Evolutionary conservation across 2,329 filamentous ascomycete species (phyloP).

Genomic region (Aspergillus spinulosporus): DNA sequence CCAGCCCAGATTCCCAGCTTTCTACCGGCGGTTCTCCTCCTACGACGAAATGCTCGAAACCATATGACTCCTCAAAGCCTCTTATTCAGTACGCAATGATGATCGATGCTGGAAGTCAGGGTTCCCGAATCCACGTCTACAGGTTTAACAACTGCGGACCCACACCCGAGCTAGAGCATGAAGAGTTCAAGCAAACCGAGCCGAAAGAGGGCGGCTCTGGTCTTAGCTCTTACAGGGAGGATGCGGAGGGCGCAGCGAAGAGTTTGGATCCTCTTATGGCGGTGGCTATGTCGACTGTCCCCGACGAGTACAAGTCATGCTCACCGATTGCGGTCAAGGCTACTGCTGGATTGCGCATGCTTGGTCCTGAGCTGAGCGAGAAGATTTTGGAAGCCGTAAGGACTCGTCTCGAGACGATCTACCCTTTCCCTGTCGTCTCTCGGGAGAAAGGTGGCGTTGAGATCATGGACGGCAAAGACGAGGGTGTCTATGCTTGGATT

Average conservation of each 20-base stretch:
- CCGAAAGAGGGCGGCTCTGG: constrained; percentile 76
- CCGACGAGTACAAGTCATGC: constrained; percentile 86
- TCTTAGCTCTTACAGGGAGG: constrained; percentile 81
- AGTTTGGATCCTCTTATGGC: constrained; percentile 87
- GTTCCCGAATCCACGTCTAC: constrained; percentile 97
- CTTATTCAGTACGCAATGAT: constrained; percentile 97
- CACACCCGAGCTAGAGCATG: constrained; percentile 89
- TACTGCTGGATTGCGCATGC: constrained; percentile 85
- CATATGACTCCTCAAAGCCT: constrained; percentile 83
- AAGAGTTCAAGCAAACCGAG: constrained; percentile 91
- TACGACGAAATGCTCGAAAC: constrained; percentile 75
- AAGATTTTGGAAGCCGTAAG: constrained; percentile 86
- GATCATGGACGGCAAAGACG: constrained; percentile 96
- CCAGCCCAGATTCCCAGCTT: constrained; percentile 27
- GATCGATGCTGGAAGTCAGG: constrained; percentile 97
- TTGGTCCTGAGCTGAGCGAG: constrained; percentile 76
- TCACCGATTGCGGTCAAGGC: constrained; percentile 96
- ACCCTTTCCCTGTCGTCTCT: constrained; percentile 92
- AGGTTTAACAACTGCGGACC: constrained; percentile 98
- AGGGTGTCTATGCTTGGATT: constrained; percentile 98
- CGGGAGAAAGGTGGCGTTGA: constrained; percentile 82
- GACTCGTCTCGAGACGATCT: constrained; percentile 77
- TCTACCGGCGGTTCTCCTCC: constrained; percentile 47
- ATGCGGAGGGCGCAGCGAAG: constrained; percentile 83
- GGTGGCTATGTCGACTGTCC: constrained; percentile 79